A percentile compares a stretch with the other conserved stretches of the same genome.
Conservation (phyloP, 805 yeast genomes). For the Saturnispora sekii region DNA sequence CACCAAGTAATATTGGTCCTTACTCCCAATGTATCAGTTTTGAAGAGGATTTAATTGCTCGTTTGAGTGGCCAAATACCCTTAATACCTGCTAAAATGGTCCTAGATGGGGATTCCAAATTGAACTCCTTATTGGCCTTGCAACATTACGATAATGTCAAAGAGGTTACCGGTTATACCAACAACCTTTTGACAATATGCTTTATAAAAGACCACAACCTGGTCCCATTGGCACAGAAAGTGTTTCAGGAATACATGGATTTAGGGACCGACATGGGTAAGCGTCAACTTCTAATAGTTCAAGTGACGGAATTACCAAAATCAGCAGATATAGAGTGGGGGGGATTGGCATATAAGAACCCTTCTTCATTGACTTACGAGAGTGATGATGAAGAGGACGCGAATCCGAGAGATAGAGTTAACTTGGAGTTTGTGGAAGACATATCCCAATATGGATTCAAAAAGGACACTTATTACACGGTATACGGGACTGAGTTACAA, state of each 20-base stretch:
- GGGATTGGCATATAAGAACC: constrained; percentile 42
- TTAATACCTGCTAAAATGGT: constrained; percentile 65
- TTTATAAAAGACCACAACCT: constrained; percentile 34
- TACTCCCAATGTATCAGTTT: constrained; percentile 77
- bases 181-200: constrained; percentile 43
- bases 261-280: constrained; percentile 13
- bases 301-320: constrained; percentile 51
- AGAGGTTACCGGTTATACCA: constrained; percentile 37
- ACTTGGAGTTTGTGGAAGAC: constrained; percentile 35
- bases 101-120: constrained; percentile 24
- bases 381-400: constrained; percentile 27
- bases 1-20: constrained; percentile 97
- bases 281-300: constrained; percentile 38
- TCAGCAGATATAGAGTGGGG: constrained; percentile 68
- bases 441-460: constrained; percentile 30
- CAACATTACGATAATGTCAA: constrained; percentile 68
- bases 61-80: constrained; percentile 87
- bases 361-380: constrained; percentile 32
- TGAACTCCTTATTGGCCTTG: constrained; percentile 46
- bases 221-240: constrained; percentile 25
- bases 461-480: constrained; percentile 14
- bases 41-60: constrained; percentile 38
- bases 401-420: constrained; percentile 25
- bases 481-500: constrained; percentile 8
- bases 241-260: constrained; percentile 38